Base-by-base conservation (phyloP, 257 asterid genomes). In the Oldenlandia corymbosa region DNA sequence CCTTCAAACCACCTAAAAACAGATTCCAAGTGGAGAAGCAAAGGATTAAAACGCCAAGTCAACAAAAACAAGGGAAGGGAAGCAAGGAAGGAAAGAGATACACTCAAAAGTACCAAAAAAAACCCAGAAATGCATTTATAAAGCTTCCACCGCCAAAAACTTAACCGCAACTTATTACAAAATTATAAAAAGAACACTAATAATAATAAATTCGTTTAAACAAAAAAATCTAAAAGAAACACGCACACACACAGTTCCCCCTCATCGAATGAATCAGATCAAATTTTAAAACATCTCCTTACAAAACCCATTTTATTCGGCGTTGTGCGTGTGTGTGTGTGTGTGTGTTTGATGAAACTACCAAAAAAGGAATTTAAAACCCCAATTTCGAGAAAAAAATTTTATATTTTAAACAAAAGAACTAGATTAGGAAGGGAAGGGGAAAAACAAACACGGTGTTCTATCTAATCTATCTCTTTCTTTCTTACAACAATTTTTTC, bases 41-140 rank as follows among this genome's bases (percentile, higher is more conserved):
- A 66, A 58, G 37, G 62, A 66, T 66, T 57, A 37, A 48, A 20
- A 62, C 56, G 1, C 37, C 52, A 12, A 60, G 61, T 58, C 60
- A 50, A 32, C 7, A 17, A 51, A 39, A 20, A 6, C 4, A 52
- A 34, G 12, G 39, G 32, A 41, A 69, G n/a, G n/a, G n/a, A n/a
- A n/a, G n/a, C n/a, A n/a, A n/a, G n/a, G n/a, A n/a, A n/a, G n/a
- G n/a, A n/a, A n/a, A n/a, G n/a, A n/a, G n/a, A n/a, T n/a, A n/a
- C 45, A 5, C 45, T 21, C 16, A 28, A 73, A 68, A 64, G 45
- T 50, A 63, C 79, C 75, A 34, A 74, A 74, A n/a, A n/a, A 64
- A 69, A 64, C 78, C 71, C 71, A 74, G 78, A 69, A 58, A 37
- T 4, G 52, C 60, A 34, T 3, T 46, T 64, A 53, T 30, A 48